Evolutionary conservation across 225 moss, liverwort and hornwort genomes (phyloP).

Genomic region (Sphagnum tenellum): DNA sequence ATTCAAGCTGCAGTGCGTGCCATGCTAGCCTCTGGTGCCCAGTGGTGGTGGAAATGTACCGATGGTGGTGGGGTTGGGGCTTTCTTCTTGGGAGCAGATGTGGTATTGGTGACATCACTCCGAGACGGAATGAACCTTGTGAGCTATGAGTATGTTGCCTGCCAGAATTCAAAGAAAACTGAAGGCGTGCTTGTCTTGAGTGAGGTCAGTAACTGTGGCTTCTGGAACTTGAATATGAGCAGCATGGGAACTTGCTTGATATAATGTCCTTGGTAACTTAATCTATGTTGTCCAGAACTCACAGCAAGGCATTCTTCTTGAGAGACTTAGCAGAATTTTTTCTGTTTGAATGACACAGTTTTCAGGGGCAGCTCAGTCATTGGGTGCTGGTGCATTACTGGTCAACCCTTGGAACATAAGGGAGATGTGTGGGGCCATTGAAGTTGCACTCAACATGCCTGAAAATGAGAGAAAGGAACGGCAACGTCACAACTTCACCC

Average conservation of each 20-base stretch:
- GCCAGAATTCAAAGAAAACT: slow-evolving; percentile 71
- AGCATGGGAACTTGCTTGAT: too few relatives aligned
- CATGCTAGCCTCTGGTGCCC: too few relatives aligned
- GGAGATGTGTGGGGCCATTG: slow-evolving; percentile 89
- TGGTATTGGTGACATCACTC: slow-evolving; percentile 84
- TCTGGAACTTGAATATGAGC: too few relatives aligned
- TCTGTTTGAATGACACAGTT: slow-evolving; percentile 32
- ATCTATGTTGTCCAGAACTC: too few relatives aligned
- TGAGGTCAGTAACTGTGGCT: slow-evolving; percentile 32
- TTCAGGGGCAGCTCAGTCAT: slow-evolving; percentile 95
- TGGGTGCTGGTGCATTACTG: slow-evolving; percentile 94
- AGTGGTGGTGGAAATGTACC: too few relatives aligned
- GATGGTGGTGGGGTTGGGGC: background rate
- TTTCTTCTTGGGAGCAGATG: slow-evolving; percentile 34
- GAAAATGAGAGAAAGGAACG: slow-evolving; percentile 75
- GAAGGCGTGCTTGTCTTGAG: slow-evolving; percentile 84
- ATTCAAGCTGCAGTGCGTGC: too few relatives aligned
- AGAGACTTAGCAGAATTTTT: too few relatives aligned
- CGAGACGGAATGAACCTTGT: slow-evolving; percentile 99
- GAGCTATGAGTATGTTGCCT: slow-evolving; percentile 97
- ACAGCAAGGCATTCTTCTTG: too few relatives aligned
- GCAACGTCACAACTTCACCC: slow-evolving; percentile 84
- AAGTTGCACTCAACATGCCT: slow-evolving; percentile 76
- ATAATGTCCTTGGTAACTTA: too few relatives aligned
- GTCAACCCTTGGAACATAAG: slow-evolving; percentile 99